Evolutionary conservation across 352 stramenopile species (phyloP).

Genomic region (Pythium rhizo-oryzae): DNA sequence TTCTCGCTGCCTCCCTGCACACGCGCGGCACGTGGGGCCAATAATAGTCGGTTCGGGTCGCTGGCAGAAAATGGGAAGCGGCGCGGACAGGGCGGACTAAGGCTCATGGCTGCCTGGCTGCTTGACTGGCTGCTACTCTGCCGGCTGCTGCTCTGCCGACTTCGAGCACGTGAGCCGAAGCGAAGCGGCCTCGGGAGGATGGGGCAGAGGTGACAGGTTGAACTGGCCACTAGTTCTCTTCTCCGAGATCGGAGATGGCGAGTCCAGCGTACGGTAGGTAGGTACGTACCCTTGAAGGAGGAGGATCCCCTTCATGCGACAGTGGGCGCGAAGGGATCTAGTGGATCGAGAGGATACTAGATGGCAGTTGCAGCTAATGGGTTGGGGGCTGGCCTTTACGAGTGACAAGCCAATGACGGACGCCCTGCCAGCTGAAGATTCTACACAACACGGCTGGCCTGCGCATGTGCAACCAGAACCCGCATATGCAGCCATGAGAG

Average conservation of each 20-base stretch:
- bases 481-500: too few species aligned
- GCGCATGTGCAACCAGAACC: too few species aligned
- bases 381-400: neutral
- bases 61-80: too few species aligned
- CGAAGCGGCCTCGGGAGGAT: neutral
- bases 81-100: conserved; percentile 2
- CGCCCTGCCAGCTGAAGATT: neutral
- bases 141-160: too few species aligned
- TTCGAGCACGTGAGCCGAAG: neutral
- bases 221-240: conserved; percentile 23
- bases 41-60: conserved; percentile 15
- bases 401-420: neutral
- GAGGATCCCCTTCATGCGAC: conserved; percentile 11
- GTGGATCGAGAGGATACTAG: conserved; percentile 1
- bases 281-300: neutral
- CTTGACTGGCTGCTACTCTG: too few species aligned
- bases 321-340: neutral
- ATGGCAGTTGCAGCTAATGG: neutral
- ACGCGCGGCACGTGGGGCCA: conserved; percentile 1
- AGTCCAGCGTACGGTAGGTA: neutral
- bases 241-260: neutral
- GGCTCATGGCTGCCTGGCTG: neutral
- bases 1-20: conserved; percentile 1
- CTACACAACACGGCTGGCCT: too few species aligned
- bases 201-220: conserved; percentile 2